Conservation (phyloP, 176 grass and related monocot species). For the Tillandsia leiboldiana region DNA sequence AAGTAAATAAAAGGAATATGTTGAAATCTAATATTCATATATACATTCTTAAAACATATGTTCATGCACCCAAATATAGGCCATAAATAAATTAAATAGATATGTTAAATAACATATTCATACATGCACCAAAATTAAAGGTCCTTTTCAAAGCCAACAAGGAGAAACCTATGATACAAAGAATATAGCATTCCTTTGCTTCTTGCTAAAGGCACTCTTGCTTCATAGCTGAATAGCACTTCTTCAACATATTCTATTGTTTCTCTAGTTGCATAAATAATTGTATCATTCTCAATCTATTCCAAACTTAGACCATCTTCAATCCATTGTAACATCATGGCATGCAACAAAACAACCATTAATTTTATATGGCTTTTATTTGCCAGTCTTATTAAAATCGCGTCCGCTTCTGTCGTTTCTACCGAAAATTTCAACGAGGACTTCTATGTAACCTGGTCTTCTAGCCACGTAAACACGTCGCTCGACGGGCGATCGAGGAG, state of each 20-base stretch:
- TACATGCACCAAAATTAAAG: too few relatives aligned
- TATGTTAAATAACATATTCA: too few relatives aligned
- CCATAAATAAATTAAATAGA: too few relatives aligned
- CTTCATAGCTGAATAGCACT: background rate
- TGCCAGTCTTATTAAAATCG: background rate
- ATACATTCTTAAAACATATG: background rate
- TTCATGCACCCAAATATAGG: too few relatives aligned
- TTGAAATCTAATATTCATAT: background rate
- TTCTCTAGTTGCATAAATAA: background rate
- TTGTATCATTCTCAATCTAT: background rate
- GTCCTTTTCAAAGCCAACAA: too few relatives aligned
- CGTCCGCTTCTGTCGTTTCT: constrained; percentile 21
- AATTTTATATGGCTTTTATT: background rate
- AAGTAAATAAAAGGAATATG: too few relatives aligned
- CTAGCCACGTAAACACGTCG: constrained; percentile 18
- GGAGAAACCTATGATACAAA: background rate
- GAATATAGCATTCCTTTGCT: background rate
- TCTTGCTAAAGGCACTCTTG: background rate
- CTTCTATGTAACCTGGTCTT: constrained; percentile 34
- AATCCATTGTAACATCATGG: background rate
- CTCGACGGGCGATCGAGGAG: constrained; percentile 18
- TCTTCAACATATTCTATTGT: background rate
- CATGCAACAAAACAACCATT: background rate
- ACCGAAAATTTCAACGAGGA: constrained; percentile 26
- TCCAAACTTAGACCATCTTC: background rate